Conservation (phyloP, 2,329 filamentous ascomycete species). For the Penicillium rolfsii region DNA sequence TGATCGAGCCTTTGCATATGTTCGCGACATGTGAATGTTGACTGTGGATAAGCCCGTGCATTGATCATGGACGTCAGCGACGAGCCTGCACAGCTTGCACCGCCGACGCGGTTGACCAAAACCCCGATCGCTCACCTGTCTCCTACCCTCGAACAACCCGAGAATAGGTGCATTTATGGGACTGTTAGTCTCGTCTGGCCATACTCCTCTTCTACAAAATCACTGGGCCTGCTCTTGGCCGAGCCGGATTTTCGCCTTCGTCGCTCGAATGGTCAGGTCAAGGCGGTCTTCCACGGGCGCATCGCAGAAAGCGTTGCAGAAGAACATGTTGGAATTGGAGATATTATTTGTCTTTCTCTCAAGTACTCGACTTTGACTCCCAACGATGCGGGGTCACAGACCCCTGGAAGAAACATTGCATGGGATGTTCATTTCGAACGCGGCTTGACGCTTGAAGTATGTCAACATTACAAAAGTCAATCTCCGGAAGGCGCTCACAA, state of each 20-base stretch:
- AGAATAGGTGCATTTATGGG: conserved; percentile 59
- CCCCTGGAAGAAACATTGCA: conserved; percentile 60
- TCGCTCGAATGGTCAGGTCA: conserved; percentile 75
- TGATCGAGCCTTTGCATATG: conserved; percentile 1
- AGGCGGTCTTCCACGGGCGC: conserved; percentile 72
- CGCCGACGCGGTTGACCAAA: conserved; percentile 30
- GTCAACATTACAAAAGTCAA: not conserved
- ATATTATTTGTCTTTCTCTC: conserved; percentile 71
- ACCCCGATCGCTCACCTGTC: conserved; percentile 49
- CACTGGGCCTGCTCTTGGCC: conserved; percentile 77
- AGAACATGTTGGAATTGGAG: conserved; percentile 74
- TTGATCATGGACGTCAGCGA: conserved; percentile 38
- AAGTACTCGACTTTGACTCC: conserved; percentile 68
- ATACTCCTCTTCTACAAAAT: conserved; percentile 75
- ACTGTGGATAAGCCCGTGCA: conserved; percentile 21
- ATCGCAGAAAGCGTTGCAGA: conserved; percentile 71
- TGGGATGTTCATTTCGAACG: conserved; percentile 59
- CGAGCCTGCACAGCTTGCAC: conserved; percentile 19
- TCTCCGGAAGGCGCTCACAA: conserved; percentile 7
- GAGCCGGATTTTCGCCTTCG: conserved; percentile 84
- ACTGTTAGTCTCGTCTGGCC: conserved; percentile 88
- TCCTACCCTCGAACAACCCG: conserved; percentile 36
- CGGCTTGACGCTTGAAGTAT: conserved; percentile 44
- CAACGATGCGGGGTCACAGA: conserved; percentile 55
- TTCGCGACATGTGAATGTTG: conserved; percentile 9